Base-by-base conservation (phyloP, 306 rosid species). In the Amphicarpaea edgeworthii region DNA sequence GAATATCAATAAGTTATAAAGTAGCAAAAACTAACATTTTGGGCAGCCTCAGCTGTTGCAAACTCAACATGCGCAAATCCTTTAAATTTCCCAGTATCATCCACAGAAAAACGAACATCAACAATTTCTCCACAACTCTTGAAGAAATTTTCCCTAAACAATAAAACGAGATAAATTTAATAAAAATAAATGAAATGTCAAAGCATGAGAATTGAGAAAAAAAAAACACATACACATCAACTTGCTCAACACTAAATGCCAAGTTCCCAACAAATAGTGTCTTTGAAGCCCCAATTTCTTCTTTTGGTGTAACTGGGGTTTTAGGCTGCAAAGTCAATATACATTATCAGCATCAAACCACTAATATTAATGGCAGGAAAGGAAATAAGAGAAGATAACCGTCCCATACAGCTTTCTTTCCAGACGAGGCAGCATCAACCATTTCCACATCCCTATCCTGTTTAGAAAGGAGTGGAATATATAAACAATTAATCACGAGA, bases 31-130 rank as follows among this genome's bases (percentile, higher is more conserved):
- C 79, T 50, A 45, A 95, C 99, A 15, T 79, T 87, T 14, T 80
- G 79, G 1, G 97, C 97, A 5, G 45, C 88, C 77, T 85, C 97
- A 0, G 68, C 73, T 1, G 92, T 81, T 30, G 83, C 93, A 82
- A 92, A 95, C 61, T 95, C 97, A 28, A 95, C 89, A 73, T 95
- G 98, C 0, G 93, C 99, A 85, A 59, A 95, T 3, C 98, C 99
- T 87, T 54, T 95, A 41, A 89, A 87, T 38, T 49, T 69, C 12
- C 97, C 97, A 2, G 73, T 87, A 0, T 43, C 64, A 71, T 87
- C 87, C 0, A 43, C 3, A 2, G 97, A 32, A 0, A 96, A 66
- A 57, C 99, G 97, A 1, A 96, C 89, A 32, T 88, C 98, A 42
- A 84, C 89, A 50, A 93, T 79, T 53, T 86, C 89, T 3, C 93